Percentiles rank a stretch among this genome's conserved stretches.
These are phyloP conservation scores for Penicillium paradoxum DNA, from an alignment of 495 filamentous ascomycete species.

Conservation along the genomic window DNA sequence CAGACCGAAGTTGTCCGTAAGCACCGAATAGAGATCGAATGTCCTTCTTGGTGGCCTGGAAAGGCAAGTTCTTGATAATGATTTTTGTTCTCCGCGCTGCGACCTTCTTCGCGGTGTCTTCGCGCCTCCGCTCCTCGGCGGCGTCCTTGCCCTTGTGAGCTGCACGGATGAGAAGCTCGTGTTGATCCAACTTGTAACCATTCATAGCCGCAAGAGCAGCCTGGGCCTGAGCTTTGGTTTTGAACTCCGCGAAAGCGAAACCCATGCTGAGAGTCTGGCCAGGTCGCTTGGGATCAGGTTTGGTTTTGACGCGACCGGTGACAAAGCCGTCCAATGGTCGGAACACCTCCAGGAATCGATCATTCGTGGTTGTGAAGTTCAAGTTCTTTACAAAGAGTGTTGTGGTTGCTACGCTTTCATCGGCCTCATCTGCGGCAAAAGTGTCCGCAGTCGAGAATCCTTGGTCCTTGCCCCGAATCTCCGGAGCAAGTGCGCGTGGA, in stretches of 20 bases:
- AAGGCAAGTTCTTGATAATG: conserved; percentile 97
- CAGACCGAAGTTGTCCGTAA: conserved; percentile 87
- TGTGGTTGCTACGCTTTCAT: conserved; percentile 55
- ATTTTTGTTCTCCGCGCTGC: conserved; percentile 78
- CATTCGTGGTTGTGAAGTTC: conserved; percentile 81
- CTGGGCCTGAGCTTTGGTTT: conserved; percentile 66
- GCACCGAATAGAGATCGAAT: conserved; percentile 75
- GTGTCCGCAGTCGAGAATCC: conserved; percentile 53
- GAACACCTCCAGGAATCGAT: conserved; percentile 68
- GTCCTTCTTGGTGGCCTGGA: conserved; percentile 91
- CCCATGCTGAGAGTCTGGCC: conserved; percentile 89
- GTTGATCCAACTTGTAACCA: conserved; percentile 76
- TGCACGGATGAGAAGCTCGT: conserved; percentile 74
- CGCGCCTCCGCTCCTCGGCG: conserved; percentile 74
- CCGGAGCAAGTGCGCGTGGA: conserved; percentile 23
- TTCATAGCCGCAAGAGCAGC: conserved; percentile 80
- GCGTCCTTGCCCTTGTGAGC: conserved; percentile 83
- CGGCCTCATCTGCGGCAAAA: conserved; percentile 48
- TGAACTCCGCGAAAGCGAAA: conserved; percentile 91
- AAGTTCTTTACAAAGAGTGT: conserved; percentile 92
- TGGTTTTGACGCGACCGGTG: conserved; percentile 80
- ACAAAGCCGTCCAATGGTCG: conserved; percentile 77
- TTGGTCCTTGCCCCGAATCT: conserved; percentile 40
- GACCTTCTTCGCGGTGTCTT: conserved; percentile 73
- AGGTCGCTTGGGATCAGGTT: conserved; percentile 76